Evolutionary conservation across 225 moss, liverwort and hornwort species (phyloP).

Genomic region (Anthoceros angustus): DNA sequence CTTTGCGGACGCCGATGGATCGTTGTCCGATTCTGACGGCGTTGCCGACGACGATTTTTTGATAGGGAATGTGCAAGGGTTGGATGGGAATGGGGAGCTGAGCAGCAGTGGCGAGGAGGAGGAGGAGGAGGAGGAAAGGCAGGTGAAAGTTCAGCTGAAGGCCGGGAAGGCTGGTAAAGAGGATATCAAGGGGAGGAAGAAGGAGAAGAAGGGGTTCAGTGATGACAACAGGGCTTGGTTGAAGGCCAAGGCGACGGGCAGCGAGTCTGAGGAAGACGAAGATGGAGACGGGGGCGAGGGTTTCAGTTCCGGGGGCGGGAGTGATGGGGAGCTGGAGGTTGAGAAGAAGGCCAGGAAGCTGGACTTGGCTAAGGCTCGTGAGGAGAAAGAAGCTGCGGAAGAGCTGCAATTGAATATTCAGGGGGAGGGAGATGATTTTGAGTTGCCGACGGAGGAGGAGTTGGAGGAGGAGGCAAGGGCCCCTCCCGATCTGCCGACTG

Average conservation of each 20-base stretch:
- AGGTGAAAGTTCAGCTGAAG: background rate
- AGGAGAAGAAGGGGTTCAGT: constrained; percentile 31
- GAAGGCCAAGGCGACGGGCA: constrained; percentile 40
- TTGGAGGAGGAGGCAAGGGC: constrained; percentile 51
- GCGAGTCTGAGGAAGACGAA: constrained; percentile 43
- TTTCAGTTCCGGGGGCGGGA: constrained; percentile 23
- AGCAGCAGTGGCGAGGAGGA: background rate
- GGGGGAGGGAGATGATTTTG: constrained; percentile 76
- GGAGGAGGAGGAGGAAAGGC: background rate
- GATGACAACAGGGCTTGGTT: constrained; percentile 59
- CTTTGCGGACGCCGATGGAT: background rate
- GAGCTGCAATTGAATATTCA: constrained; percentile 91
- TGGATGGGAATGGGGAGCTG: background rate
- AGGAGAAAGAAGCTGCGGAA: constrained; percentile 73
- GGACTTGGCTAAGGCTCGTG: constrained; percentile 50
- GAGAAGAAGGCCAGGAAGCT: constrained; percentile 75
- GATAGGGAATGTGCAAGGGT: background rate
- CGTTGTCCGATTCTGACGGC: background rate
- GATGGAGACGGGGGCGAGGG: constrained; percentile 11
- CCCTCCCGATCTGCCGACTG: constrained; percentile 66
- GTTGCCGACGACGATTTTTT: background rate
- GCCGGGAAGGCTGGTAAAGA: constrained; percentile 7
- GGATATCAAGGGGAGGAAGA: constrained; percentile 8
- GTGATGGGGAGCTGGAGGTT: constrained; percentile 63
- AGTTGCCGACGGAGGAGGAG: constrained; percentile 64